Percentiles rank a stretch among this genome's conserved stretches.
Conservation (phyloP, 139 green algal genomes). For the Gonium pectorale region DNA sequence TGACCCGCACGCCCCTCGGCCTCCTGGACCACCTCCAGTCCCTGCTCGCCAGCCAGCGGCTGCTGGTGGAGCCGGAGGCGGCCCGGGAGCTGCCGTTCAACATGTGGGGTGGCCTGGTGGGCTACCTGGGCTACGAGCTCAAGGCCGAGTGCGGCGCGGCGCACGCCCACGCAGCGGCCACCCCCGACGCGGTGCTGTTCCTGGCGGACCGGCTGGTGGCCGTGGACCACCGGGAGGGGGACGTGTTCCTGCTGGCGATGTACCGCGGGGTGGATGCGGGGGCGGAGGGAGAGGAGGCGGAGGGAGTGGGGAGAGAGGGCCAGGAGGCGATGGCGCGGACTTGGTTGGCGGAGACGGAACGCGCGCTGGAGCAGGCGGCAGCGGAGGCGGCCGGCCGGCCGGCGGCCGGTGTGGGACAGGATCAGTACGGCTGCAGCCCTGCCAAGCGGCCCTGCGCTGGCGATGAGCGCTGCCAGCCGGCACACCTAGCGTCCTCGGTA, state of each 20-base stretch:
- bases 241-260: constrained; percentile 85
- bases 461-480: too few relatives aligned
- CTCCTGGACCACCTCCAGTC: constrained; percentile 69
- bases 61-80: constrained; percentile 43
- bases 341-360: constrained; percentile 18
- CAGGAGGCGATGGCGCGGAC: constrained; percentile 36
- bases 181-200: constrained; percentile 90
- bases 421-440: too few relatives aligned
- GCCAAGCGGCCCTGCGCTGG: too few relatives aligned
- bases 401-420: too few relatives aligned
- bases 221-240: constrained; percentile 81
- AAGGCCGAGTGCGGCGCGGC: constrained; percentile 82
- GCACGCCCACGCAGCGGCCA: constrained; percentile 55
- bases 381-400: neutral
- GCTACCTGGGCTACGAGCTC: constrained; percentile 98
- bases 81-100: constrained; percentile 88
- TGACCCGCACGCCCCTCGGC: neutral
- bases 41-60: constrained; percentile 45
- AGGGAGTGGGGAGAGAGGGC: neutral
- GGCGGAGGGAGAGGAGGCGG: neutral
- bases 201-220: constrained; percentile 91
- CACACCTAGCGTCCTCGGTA: too few relatives aligned
- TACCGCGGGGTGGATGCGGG: constrained; percentile 31
- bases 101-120: constrained; percentile 94
- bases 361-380: neutral